Evolutionary conservation across 2,329 filamentous ascomycete species (phyloP).

Genomic region (Penicillium sp.): DNA sequence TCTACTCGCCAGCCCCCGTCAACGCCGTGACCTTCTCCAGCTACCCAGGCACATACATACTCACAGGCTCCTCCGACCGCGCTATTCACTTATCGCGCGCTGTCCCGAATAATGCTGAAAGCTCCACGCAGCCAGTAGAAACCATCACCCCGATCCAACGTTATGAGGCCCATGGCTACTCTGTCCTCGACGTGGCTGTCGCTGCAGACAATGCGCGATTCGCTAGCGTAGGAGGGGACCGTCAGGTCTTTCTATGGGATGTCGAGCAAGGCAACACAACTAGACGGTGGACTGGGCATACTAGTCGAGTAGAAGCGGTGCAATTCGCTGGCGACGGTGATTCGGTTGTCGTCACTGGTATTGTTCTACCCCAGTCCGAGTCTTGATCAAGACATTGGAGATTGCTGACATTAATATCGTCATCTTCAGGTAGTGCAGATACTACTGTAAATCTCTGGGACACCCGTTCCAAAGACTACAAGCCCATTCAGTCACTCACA

Average conservation of each 20-base stretch:
- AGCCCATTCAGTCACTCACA: constrained; percentile 44
- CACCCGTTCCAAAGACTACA: constrained; percentile 40
- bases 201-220: constrained; percentile 77
- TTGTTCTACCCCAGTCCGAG: background rate
- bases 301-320: constrained; percentile 73
- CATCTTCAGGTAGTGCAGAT: constrained; percentile 41
- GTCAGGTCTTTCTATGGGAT: constrained; percentile 91
- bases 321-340: constrained; percentile 76
- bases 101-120: constrained; percentile 42
- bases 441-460: constrained; percentile 47
- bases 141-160: constrained; percentile 70
- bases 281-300: constrained; percentile 72
- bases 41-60: constrained; percentile 71
- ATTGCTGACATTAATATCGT: background rate
- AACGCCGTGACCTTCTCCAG: constrained; percentile 73
- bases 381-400: background rate
- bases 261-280: constrained; percentile 77
- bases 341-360: constrained; percentile 66
- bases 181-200: constrained; percentile 79
- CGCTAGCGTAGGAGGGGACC: constrained; percentile 84
- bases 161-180: constrained; percentile 88
- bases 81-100: constrained; percentile 81
- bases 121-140: constrained; percentile 28
- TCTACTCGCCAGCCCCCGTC: constrained; percentile 58
- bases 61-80: constrained; percentile 84